phyloP scores from a whole-genome alignment of 345 rosid genomes.

The Lagerstroemia speciosa region DNA sequence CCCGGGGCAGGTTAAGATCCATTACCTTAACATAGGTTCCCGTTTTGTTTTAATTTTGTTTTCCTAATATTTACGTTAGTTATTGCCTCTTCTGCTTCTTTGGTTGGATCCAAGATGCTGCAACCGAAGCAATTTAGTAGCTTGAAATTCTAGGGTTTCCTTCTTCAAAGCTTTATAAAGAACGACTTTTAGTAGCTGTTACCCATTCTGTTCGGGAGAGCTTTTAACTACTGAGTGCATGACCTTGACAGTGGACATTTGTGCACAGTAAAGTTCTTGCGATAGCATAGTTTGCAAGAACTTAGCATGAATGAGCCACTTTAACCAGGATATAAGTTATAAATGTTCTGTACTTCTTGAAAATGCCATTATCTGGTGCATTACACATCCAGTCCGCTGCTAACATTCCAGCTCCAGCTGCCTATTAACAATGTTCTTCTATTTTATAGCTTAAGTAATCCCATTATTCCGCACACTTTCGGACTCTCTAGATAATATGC shows the following conservation, averaged over 20 bases:
- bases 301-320: background rate
- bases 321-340: background rate
- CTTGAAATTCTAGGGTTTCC: background rate
- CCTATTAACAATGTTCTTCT: background rate
- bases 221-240: background rate
- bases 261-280: background rate
- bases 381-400: background rate
- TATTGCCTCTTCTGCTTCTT: background rate
- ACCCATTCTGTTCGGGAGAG: background rate
- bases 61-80: background rate
- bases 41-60: background rate
- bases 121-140: background rate
- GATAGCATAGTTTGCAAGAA: background rate
- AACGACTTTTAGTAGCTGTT: background rate
- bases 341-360: background rate
- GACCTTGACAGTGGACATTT: background rate
- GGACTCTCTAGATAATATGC: background rate
- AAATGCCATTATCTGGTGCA: background rate
- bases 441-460: background rate
- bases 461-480: background rate
- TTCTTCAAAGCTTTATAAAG: background rate
- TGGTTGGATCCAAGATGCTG: background rate
- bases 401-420: background rate
- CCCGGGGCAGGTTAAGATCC: conserved; percentile 74
- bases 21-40: background rate